Conservation (phyloP, 2,329 filamentous ascomycete genomes). For the Nannizzia gypsea region DNA sequence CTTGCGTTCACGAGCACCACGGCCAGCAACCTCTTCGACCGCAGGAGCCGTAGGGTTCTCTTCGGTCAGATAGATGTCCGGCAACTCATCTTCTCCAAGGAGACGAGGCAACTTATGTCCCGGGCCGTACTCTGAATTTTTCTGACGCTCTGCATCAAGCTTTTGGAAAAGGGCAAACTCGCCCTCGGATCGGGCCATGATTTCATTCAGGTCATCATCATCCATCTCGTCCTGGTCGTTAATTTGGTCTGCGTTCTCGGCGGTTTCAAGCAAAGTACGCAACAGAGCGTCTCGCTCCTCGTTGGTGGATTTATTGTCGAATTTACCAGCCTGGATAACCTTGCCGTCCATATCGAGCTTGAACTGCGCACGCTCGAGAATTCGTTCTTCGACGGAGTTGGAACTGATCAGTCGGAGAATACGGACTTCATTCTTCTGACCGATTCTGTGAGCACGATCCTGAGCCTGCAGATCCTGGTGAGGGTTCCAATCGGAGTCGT, state of each 20-base stretch:
- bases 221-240: slow-evolving; percentile 96
- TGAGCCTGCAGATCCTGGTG: slow-evolving; percentile 98
- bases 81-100: slow-evolving; percentile 75
- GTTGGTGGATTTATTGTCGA: slow-evolving; percentile 98
- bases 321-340: slow-evolving; percentile 97
- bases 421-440: slow-evolving; percentile 97
- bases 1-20: slow-evolving; percentile 88
- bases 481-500: slow-evolving; percentile 99
- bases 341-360: slow-evolving; percentile 99
- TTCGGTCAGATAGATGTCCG: slow-evolving; percentile 86
- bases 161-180: slow-evolving; percentile 69
- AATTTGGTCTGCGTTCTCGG: slow-evolving; percentile 54
- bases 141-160: slow-evolving; percentile 64
- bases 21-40: slow-evolving; percentile 64
- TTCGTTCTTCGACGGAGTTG: slow-evolving; percentile 97
- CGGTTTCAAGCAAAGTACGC: slow-evolving; percentile 78
- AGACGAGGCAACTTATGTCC: slow-evolving; percentile 60
- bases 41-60: slow-evolving; percentile 71
- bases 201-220: slow-evolving; percentile 89
- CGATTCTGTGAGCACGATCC: slow-evolving; percentile 99
- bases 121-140: slow-evolving; percentile 59
- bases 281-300: slow-evolving; percentile 96
- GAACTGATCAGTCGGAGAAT: slow-evolving; percentile 92
- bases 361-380: slow-evolving; percentile 88
- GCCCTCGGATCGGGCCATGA: slow-evolving; percentile 76